A percentile compares a stretch with the other conserved stretches of the same genome.
phyloP scores from a whole-genome alignment of 352 stramenopile genomes.

The Phytopythium cucurbitacearum region DNA sequence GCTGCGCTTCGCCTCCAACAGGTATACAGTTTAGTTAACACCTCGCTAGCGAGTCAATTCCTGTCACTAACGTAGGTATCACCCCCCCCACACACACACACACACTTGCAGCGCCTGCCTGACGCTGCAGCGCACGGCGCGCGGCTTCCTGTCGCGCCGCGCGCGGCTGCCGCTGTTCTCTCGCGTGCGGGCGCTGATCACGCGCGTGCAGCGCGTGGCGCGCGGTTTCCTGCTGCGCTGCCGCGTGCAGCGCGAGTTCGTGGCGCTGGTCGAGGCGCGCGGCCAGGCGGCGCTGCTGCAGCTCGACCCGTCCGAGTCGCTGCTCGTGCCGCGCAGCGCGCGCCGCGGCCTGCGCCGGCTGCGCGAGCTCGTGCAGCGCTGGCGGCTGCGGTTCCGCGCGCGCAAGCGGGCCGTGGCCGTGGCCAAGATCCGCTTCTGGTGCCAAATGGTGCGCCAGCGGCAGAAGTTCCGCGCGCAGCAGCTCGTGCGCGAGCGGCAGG shows the following conservation, averaged over 20 bases:
- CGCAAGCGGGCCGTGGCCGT: constrained; percentile 63
- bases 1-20: constrained; percentile 37
- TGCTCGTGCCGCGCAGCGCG: constrained; percentile 24
- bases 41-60: too few species aligned
- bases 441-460: constrained; percentile 66
- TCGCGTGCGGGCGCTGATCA: constrained; percentile 38
- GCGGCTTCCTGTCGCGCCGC: constrained; percentile 48
- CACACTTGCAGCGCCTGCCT: constrained; percentile 17
- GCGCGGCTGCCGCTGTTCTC: constrained; percentile 32
- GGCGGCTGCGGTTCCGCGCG: constrained; percentile 40
- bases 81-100: too few species aligned
- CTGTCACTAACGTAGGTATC: too few species aligned
- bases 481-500: constrained; percentile 47
- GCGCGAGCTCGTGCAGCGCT: constrained; percentile 45
- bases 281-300: constrained; percentile 46
- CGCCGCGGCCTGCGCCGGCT: constrained; percentile 46
- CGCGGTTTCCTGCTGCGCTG: constrained; percentile 61
- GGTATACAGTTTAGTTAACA: neutral
- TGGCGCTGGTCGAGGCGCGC: constrained; percentile 34
- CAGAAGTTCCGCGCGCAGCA: constrained; percentile 49
- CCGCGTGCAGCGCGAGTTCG: constrained; percentile 40
- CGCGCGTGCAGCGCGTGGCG: constrained; percentile 48
- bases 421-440: constrained; percentile 79
- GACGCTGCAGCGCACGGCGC: constrained; percentile 29
- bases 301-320: constrained; percentile 22